Base-by-base conservation (phyloP, 495 filamentous ascomycete species). In the Aspergillus sparsus region DNA sequence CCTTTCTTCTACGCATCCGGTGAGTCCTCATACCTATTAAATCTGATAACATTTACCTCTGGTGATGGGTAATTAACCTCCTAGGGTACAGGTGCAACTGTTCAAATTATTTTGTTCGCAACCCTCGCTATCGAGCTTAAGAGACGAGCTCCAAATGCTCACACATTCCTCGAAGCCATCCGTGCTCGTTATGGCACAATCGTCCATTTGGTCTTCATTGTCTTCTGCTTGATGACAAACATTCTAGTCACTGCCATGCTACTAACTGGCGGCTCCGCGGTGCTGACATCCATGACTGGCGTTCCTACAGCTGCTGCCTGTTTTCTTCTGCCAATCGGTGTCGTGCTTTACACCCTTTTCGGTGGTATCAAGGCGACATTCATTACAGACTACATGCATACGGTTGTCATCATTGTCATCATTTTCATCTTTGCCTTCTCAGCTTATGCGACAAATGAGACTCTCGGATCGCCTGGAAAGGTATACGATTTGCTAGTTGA, bases 51-150 rank as follows among this genome's bases (percentile, higher is more conserved):
- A 35, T 11, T 15, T 36, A 55, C 52, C 35, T 27, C 4, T 27
- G n/a, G 8, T 16, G n/a, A 1, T 51, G 11, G 13, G 16, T 36
- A 45, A 35, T 16, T 63, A 18, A 61, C 37, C 21, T 11, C 37
- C 10, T 18, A 9, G 44, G 44, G 10, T 51, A 61, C 51, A 76
- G 84, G 76, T 15, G 83, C 83, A 35, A 80, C 76, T 11, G 82
- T 85, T 34, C 80, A 83, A 58, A 81, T 98, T 69, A 77, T 97
- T 47, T 82, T 98, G 3, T 97, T 98, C 70, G 93, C 93, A 44
- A 96, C 91, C 0, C 78, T 98, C 32, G 93, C 93, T 41, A 97
- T 97, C 67, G 93, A 97, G 71, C 75, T 97, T 37, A 98, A 98
- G 77, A 80, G 91, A 61, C 87, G 88, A 34, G 89, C 90, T 7